Percentiles rank a stretch among this genome's conserved stretches.
phyloP scores from a whole-genome alignment of 345 rosid genomes.

The Acer yangbiense region DNA sequence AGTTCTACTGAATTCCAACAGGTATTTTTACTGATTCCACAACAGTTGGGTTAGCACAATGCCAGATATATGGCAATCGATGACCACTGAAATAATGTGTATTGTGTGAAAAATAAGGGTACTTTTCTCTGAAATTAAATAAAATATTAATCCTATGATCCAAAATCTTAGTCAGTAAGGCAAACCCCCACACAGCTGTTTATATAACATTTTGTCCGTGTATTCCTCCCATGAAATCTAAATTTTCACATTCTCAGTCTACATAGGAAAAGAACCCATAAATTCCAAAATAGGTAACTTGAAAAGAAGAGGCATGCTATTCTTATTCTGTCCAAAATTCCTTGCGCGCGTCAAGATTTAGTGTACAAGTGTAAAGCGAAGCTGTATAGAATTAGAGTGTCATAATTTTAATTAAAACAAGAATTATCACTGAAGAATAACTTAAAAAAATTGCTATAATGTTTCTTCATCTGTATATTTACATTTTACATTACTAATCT shows the following conservation, averaged over 20 bases:
- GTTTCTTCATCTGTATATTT: background rate
- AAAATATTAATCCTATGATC: conserved; percentile 4
- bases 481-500: background rate
- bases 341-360: background rate
- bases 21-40: background rate
- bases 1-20: background rate
- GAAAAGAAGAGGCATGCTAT: background rate
- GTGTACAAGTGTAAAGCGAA: background rate
- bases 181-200: background rate
- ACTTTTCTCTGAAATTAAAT: background rate
- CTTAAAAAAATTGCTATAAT: background rate
- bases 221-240: conserved; percentile 5
- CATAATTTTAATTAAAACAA: background rate
- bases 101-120: background rate
- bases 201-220: background rate
- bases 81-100: background rate
- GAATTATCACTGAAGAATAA: background rate
- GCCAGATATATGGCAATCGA: background rate
- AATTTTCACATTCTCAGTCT: background rate
- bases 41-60: background rate
- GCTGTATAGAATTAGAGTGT: background rate
- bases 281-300: background rate
- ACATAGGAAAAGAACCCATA: background rate
- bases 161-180: background rate
- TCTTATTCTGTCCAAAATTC: background rate